A percentile compares a stretch with the other conserved stretches of the same genome.
phyloP scores from a whole-genome alignment of 176 grass and related monocot species.

The Paspalum vaginatum region DNA sequence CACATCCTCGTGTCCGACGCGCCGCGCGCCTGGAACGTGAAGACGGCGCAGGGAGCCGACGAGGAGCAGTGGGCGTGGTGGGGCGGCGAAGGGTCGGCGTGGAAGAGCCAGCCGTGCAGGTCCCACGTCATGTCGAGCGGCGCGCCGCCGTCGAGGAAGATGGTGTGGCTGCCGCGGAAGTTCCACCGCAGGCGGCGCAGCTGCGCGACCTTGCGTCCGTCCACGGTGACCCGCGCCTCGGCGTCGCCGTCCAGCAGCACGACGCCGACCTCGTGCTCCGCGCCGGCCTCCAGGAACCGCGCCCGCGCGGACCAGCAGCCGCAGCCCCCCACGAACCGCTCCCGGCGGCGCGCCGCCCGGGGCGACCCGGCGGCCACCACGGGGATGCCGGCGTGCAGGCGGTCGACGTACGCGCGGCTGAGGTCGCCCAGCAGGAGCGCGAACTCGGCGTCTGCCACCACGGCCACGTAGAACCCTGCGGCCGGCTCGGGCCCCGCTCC shows the following conservation, averaged over 20 bases:
- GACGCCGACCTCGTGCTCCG: constrained; percentile 73
- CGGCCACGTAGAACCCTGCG: constrained; percentile 76
- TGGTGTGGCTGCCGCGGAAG: constrained; percentile 66
- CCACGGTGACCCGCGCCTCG: constrained; percentile 58
- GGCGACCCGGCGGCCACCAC: constrained; percentile 38
- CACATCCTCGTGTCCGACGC: constrained; percentile 46
- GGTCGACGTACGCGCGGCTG: constrained; percentile 60
- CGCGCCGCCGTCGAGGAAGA: constrained; percentile 59
- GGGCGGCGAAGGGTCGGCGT: background rate
- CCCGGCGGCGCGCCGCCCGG: constrained; percentile 51
- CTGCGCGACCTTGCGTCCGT: constrained; percentile 61
- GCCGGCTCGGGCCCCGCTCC: constrained; percentile 58
- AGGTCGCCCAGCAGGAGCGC: constrained; percentile 78
- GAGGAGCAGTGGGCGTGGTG: constrained; percentile 24
- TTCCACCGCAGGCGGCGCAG: constrained; percentile 58
- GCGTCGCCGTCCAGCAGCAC: constrained; percentile 52
- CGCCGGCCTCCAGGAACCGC: constrained; percentile 60
- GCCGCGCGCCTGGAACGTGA: constrained; percentile 66
- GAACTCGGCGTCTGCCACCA: constrained; percentile 80
- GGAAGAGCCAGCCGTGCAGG: constrained; percentile 70
- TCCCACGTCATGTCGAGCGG: constrained; percentile 78
- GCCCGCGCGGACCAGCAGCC: constrained; percentile 52
- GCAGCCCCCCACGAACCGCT: constrained; percentile 69
- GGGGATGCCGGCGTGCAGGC: constrained; percentile 60
- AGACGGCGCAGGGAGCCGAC: constrained; percentile 52